Conservation (phyloP, 345 rosid species). For the Citropsis articulata region DNA sequence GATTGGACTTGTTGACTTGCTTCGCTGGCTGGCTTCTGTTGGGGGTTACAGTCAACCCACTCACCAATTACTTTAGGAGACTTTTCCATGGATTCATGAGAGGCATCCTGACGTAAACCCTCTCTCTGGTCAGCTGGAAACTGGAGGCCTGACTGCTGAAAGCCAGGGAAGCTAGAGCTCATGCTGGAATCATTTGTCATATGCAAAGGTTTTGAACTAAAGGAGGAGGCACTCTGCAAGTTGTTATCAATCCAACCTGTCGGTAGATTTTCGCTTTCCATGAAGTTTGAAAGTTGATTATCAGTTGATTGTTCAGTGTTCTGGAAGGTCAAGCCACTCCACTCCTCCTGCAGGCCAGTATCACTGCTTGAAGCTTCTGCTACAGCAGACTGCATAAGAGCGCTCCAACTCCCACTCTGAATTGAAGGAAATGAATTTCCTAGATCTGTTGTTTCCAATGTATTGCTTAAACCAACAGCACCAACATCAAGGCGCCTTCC, state of each 20-base stretch:
- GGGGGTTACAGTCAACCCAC: conserved; percentile 45
- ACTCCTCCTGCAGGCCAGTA: conserved; percentile 61
- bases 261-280: conserved; percentile 49
- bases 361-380: conserved; percentile 84
- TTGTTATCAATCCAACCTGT: conserved; percentile 44
- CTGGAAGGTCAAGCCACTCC: conserved; percentile 65
- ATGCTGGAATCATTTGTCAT: conserved; percentile 24
- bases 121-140: conserved; percentile 33
- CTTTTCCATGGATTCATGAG: conserved; percentile 37
- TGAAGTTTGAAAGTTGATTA: conserved; percentile 41
- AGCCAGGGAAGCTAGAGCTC: conserved; percentile 45
- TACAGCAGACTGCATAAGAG: conserved; percentile 90
- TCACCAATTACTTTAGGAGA: conserved; percentile 29
- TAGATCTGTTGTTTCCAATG: conserved; percentile 35
- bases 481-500: conserved; percentile 37
- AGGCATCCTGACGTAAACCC: conserved; percentile 29
- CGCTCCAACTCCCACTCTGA: conserved; percentile 95
- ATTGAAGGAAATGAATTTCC: conserved; percentile 54
- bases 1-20: conserved; percentile 34
- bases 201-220: conserved; percentile 30
- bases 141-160: conserved; percentile 43
- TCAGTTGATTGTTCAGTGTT: conserved; percentile 46
- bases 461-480: conserved; percentile 45
- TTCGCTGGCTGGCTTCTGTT: conserved; percentile 26
- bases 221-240: conserved; percentile 40